These are phyloP conservation scores for Pseudogymnoascus sp. DNA, from an alignment of 2,329 filamentous ascomycete genomes.

Conservation along the genomic window DNA sequence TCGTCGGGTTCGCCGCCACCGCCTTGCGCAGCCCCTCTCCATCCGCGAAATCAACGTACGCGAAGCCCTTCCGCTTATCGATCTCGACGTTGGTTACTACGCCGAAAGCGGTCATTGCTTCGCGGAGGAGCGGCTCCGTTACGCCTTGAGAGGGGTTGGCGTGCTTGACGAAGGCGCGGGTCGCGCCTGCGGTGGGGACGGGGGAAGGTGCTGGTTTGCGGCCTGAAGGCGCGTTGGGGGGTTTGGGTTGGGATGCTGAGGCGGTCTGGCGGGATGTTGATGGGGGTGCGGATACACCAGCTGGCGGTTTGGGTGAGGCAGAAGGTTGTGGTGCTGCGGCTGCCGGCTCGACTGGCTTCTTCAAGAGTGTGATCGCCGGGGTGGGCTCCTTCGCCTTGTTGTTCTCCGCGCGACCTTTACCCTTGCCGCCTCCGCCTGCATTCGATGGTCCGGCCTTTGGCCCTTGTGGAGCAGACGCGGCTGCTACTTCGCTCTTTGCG, in stretches of 20 bases:
- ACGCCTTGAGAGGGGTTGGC: slow-evolving; percentile 86
- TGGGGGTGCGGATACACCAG: slow-evolving; percentile 25
- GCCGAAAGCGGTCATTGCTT: slow-evolving; percentile 67
- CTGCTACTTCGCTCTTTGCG: slow-evolving; percentile 22
- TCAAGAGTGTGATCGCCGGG: slow-evolving; percentile 31
- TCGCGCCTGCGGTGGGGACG: slow-evolving; percentile 38
- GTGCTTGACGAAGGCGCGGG: slow-evolving; percentile 70
- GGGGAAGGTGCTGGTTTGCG: slow-evolving; percentile 24
- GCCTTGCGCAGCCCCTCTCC: slow-evolving; percentile 66
- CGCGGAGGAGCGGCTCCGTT: slow-evolving; percentile 69
- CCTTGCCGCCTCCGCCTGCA: slow-evolving; percentile 14
- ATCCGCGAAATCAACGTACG: slow-evolving; percentile 81
- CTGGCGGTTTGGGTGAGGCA: slow-evolving; percentile 19
- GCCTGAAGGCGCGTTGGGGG: slow-evolving; percentile 16
- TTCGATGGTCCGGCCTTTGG: slow-evolving; percentile 19
- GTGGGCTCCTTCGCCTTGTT: slow-evolving; percentile 27
- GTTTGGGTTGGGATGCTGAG: slow-evolving; percentile 16
- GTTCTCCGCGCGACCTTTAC: slow-evolving; percentile 23
- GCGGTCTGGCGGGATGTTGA: slow-evolving; percentile 21
- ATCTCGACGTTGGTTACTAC: slow-evolving; percentile 75
- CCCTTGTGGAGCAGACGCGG: slow-evolving; percentile 11
- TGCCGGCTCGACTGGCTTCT: slow-evolving; percentile 28
- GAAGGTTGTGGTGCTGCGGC: slow-evolving; percentile 23
- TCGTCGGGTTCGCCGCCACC: slow-evolving; percentile 69
- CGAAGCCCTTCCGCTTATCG: slow-evolving; percentile 89